Base-by-base conservation (phyloP, 768 basidiomycete species). In the Xerocomellus amylosporus region DNA sequence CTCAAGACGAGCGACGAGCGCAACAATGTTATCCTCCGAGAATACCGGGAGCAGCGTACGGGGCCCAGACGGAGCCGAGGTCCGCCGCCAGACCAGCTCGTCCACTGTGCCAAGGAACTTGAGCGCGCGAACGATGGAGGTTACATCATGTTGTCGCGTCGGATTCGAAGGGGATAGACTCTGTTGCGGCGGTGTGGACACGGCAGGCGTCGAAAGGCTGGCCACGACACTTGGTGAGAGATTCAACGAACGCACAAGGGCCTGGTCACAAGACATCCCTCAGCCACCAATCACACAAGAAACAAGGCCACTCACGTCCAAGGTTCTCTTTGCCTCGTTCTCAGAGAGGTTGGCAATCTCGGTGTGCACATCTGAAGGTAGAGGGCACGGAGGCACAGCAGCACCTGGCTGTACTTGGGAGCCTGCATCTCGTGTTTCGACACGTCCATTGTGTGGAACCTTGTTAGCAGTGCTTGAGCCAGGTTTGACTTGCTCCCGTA, bases 21-120 rank as follows among this genome's bases (percentile, higher is more conserved):
- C 54, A 28, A 55, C 45, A 2, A 36, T 24, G 15, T 72, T 72
- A 15, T 61, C 71, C 39, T 59, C 67, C 1, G 68, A 70, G 51
- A 53, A 70, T 2, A 61, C 36, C 0, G 60, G 60, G 1, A 55
- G 45, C 5, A 62, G 40, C 22, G 53, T 49, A 28, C 55, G 53
- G 12, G 55, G 52, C 4, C 49, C 58, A 5, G 57, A 55, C 2
- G 54, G 31, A 2, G 34, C 41, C 22, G 60, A 53, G 24, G 55
- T 45, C 8, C 69, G 58, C 31, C 60, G 62, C 69, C 69, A 70
- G 12, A 70, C 59, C 1, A 72, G 49, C 39, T 70, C 66, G 42
- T 70, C 70, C 6, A 68, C 57, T 7, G 54, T 30, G 4, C 53
- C 51, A 19, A 72, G 51, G 33, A 71, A 72, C 43, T 60, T 55